Evolutionary conservation across 2,329 filamentous ascomycete genomes (phyloP).

Genomic region (Aspergillus alliaceus): DNA sequence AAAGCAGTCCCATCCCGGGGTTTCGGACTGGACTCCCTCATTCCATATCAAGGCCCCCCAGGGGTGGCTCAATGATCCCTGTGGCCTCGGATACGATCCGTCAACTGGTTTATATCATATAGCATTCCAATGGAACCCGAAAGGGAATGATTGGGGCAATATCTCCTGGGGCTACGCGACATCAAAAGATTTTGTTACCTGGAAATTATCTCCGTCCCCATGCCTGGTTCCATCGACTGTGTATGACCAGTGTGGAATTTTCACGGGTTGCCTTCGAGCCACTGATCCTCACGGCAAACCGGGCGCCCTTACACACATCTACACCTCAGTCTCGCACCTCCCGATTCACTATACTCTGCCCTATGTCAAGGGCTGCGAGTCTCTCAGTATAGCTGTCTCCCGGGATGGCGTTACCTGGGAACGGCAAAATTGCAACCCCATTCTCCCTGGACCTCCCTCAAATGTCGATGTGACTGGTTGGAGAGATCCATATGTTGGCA

Average conservation of each 20-base stretch:
- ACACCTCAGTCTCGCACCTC: background rate
- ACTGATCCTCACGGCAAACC: background rate
- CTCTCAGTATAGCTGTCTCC: background rate
- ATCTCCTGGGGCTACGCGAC: slow-evolving; percentile 28
- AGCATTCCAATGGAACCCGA: slow-evolving; percentile 25
- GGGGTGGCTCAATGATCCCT: background rate
- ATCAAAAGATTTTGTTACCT: slow-evolving; percentile 50
- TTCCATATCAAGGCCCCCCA: background rate
- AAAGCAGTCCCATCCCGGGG: too few relatives aligned
- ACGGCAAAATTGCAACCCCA: background rate
- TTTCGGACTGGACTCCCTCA: background rate
- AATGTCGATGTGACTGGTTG: background rate
- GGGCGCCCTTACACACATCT: background rate
- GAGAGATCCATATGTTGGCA: background rate
- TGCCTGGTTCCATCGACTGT: background rate
- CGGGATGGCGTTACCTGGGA: background rate
- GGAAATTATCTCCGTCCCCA: slow-evolving; percentile 37
- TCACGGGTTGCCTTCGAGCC: background rate
- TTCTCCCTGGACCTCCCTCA: background rate
- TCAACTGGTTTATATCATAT: background rate
- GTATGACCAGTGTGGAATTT: background rate
- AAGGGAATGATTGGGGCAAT: slow-evolving; percentile 19
- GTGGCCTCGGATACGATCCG: background rate
- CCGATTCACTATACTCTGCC: background rate
- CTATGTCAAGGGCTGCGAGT: background rate